Conservation (phyloP, 306 rosid genomes). For the Arachis stenosperma region DNA sequence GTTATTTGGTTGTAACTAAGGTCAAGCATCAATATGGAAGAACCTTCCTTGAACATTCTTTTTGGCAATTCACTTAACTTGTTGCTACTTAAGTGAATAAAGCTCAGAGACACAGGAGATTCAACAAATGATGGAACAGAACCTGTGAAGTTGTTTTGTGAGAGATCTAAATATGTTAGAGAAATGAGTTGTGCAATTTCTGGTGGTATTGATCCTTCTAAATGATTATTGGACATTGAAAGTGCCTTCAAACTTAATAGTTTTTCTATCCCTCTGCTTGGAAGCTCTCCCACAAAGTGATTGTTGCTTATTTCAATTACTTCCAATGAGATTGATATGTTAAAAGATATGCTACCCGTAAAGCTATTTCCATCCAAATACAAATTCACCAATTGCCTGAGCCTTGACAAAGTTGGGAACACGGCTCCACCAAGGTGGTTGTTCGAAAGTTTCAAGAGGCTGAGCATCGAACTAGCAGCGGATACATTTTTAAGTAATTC, state of each 20-base stretch:
- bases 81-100: slow-evolving; percentile 22
- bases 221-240: slow-evolving; percentile 23
- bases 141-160: neutral
- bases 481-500: neutral
- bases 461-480: neutral
- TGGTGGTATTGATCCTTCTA: slow-evolving; percentile 31
- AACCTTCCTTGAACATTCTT: neutral
- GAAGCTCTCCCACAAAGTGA: slow-evolving; percentile 19
- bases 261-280: neutral
- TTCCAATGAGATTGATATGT: neutral
- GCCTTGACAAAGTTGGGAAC: neutral
- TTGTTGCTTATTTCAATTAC: slow-evolving; percentile 26
- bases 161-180: slow-evolving; percentile 4
- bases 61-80: slow-evolving; percentile 18
- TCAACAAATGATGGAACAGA: slow-evolving; percentile 15
- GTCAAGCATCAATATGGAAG: neutral
- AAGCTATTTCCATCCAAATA: slow-evolving; percentile 5
- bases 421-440: neutral
- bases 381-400: neutral
- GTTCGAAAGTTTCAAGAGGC: neutral
- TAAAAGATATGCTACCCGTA: neutral
- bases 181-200: neutral
- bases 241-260: neutral
- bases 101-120: fast-evolving
- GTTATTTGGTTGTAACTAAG: slow-evolving; percentile 28